Conservation (phyloP, 768 basidiomycete genomes). For the Zangia roseola region DNA sequence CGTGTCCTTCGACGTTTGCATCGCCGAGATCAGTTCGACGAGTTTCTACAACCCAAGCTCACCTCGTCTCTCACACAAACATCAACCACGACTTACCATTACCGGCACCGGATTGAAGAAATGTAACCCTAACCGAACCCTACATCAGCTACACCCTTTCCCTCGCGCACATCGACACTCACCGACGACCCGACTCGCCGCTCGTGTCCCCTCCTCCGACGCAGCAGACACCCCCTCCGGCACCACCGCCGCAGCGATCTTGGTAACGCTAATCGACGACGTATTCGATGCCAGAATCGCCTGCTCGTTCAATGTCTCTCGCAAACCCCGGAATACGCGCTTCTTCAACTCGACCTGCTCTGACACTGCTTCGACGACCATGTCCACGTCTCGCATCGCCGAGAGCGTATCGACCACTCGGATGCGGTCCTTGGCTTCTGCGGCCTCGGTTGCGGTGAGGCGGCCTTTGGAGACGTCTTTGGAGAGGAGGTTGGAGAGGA, state of each 20-base stretch:
- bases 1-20: constrained; percentile 82
- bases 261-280: constrained; percentile 91
- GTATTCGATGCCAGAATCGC: constrained; percentile 92
- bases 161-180: constrained; percentile 24
- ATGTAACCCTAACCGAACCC: constrained; percentile 63
- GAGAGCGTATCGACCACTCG: constrained; percentile 57
- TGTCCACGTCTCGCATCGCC: constrained; percentile 76
- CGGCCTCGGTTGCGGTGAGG: constrained; percentile 64
- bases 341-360: constrained; percentile 81
- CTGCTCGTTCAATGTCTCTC: constrained; percentile 62
- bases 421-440: constrained; percentile 69
- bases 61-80: no score
- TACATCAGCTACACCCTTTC: no score
- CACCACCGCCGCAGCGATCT: constrained; percentile 82
- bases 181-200: constrained; percentile 82
- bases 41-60: constrained; percentile 57
- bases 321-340: constrained; percentile 69
- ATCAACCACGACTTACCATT: constrained; percentile 60
- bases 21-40: constrained; percentile 91
- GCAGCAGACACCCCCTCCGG: constrained; percentile 54
- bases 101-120: constrained; percentile 98
- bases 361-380: constrained; percentile 93
- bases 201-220: constrained; percentile 60
- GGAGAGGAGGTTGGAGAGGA: constrained; percentile 80
- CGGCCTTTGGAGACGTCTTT: constrained; percentile 88